A percentile compares a stretch with the other conserved stretches of the same genome.
phyloP scores from a whole-genome alignment of 2,329 filamentous ascomycete species.

The Penicillium glabrum region DNA sequence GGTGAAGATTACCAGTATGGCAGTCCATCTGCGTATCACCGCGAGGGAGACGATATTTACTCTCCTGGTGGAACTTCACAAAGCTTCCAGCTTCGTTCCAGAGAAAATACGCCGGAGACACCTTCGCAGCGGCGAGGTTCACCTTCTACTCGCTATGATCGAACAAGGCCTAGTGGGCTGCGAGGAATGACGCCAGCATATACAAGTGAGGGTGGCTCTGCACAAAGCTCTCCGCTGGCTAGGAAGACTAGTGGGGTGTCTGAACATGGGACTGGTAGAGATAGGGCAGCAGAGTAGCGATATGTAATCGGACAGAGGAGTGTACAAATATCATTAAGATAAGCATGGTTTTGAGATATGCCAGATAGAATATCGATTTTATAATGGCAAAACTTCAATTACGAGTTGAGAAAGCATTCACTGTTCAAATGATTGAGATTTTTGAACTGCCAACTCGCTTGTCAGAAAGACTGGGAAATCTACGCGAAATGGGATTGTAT shows the following conservation, averaged over 20 bases:
- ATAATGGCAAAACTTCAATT: background rate
- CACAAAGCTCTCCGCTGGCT: constrained; percentile 37
- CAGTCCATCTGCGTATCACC: constrained; percentile 25
- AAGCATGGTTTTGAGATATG: background rate
- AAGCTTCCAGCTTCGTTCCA: constrained; percentile 31
- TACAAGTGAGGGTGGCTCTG: constrained; percentile 10
- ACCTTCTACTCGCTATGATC: constrained; percentile 20
- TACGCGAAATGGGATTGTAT: background rate
- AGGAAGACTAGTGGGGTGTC: constrained; percentile 26
- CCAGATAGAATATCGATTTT: background rate
- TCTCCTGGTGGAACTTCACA: constrained; percentile 27
- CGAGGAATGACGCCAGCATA: constrained; percentile 25
- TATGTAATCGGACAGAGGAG: background rate
- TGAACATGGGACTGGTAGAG: constrained; percentile 29
- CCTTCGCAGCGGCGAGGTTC: constrained; percentile 21
- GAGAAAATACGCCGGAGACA: constrained; percentile 34
- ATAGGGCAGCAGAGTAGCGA: constrained; percentile 23
- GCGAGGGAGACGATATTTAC: constrained; percentile 26
- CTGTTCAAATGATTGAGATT: background rate
- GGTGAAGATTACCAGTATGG: constrained; percentile 65
- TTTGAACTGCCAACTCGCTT: background rate
- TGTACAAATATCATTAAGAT: background rate
- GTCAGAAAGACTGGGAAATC: background rate
- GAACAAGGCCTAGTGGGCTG: constrained; percentile 19
- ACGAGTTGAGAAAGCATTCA: background rate